These are phyloP conservation scores for Coemansia sp. DNA, from an alignment of 192 early-diverging fungal species.

Conservation along the genomic window DNA sequence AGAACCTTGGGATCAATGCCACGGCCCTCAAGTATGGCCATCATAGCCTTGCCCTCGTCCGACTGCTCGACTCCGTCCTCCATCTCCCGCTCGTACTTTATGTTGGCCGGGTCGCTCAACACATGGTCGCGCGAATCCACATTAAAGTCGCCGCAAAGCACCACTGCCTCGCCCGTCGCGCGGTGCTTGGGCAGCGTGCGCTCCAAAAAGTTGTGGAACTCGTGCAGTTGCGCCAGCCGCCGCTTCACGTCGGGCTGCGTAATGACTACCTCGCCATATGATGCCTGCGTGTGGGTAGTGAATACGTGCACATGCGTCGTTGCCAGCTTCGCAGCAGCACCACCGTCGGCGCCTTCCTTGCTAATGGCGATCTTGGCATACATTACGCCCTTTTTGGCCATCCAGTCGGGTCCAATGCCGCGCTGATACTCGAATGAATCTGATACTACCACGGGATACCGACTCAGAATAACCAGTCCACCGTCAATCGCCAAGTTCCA, in stretches of 20 bases:
- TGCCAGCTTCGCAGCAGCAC: background rate
- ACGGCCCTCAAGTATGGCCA: slow-evolving; percentile 49
- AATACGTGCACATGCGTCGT: slow-evolving; percentile 60
- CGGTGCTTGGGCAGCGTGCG: slow-evolving; percentile 43
- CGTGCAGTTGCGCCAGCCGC: slow-evolving; percentile 57
- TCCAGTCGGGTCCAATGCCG: slow-evolving; percentile 69
- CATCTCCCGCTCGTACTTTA: slow-evolving; percentile 42
- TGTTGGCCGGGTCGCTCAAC: slow-evolving; percentile 14
- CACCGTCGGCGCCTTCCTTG: slow-evolving; percentile 9
- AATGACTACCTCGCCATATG: slow-evolving; percentile 56
- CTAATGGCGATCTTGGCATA: slow-evolving; percentile 67
- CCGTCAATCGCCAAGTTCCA: slow-evolving; percentile 69
- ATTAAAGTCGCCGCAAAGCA: slow-evolving; percentile 68
- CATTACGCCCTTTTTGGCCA: slow-evolving; percentile 70
- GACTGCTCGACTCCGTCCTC: slow-evolving; percentile 44
- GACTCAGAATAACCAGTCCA: slow-evolving; percentile 71
- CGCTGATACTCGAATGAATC: slow-evolving; percentile 60
- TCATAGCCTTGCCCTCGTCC: slow-evolving; percentile 58
- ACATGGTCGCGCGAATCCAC: slow-evolving; percentile 48
- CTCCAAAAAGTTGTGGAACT: slow-evolving; percentile 65
- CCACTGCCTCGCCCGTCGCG: slow-evolving; percentile 51
- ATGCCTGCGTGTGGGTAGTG: slow-evolving; percentile 83
- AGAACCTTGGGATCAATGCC: slow-evolving; percentile 44
- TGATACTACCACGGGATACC: slow-evolving; percentile 60
- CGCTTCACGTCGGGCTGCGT: slow-evolving; percentile 53